phyloP scores from a whole-genome alignment of 2,329 filamentous ascomycete genomes.

The Waltergamsia citrina region DNA sequence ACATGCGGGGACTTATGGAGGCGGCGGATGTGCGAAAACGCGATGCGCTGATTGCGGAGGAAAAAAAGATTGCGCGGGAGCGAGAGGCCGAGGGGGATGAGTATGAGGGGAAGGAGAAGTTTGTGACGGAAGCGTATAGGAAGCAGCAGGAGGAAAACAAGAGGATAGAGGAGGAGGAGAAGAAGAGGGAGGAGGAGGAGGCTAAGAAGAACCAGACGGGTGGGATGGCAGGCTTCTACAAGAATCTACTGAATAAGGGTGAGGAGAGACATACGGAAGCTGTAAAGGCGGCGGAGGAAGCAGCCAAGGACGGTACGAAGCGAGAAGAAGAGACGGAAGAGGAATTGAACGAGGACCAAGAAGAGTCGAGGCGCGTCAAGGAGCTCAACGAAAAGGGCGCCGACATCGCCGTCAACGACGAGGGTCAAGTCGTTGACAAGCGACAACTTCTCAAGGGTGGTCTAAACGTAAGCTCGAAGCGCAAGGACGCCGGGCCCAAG shows the following conservation, averaged over 20 bases:
- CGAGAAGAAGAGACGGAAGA: constrained; percentile 28
- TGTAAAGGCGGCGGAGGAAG: constrained; percentile 55
- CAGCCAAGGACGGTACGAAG: constrained; percentile 27
- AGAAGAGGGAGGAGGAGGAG: constrained; percentile 52
- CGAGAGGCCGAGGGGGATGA: constrained; percentile 73
- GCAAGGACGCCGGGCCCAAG: constrained; percentile 32
- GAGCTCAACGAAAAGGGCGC: constrained; percentile 56
- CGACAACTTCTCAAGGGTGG: constrained; percentile 68
- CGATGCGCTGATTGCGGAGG: constrained; percentile 68
- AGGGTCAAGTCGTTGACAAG: constrained; percentile 77
- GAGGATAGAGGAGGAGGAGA: constrained; percentile 63
- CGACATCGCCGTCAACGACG: constrained; percentile 64
- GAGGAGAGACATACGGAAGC: constrained; percentile 62
- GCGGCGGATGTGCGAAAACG: constrained; percentile 70
- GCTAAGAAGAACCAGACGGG: constrained; percentile 50
- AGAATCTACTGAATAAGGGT: constrained; percentile 59
- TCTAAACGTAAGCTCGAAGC: constrained; percentile 61
- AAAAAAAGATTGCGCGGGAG: constrained; percentile 71
- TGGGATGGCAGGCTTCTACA: constrained; percentile 76
- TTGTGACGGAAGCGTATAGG: constrained; percentile 78
- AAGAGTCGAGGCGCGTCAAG: constrained; percentile 53
- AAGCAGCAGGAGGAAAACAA: constrained; percentile 69
- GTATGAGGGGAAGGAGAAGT: constrained; percentile 75
- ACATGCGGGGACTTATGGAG: constrained; percentile 65
- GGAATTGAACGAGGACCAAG: constrained; percentile 41